phyloP scores from a whole-genome alignment of 177 flowering plant species.

The Vitis hybrid region DNA sequence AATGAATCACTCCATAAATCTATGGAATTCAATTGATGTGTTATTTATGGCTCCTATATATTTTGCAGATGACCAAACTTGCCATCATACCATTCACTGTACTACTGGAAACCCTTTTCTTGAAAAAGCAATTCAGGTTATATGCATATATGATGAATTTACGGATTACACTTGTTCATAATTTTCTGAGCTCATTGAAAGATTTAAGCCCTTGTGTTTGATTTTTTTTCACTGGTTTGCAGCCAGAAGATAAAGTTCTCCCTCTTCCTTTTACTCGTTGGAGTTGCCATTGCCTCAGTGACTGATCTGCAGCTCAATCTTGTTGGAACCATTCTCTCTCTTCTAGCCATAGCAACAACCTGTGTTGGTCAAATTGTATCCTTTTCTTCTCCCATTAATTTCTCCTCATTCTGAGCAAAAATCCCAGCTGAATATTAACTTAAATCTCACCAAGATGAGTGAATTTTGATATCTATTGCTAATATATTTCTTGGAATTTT shows the following conservation, averaged over 20 bases:
- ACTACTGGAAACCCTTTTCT: slow-evolving; percentile 76
- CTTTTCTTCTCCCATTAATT: slow-evolving; percentile 17
- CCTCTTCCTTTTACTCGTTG: slow-evolving; percentile 69
- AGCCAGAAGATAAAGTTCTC: slow-evolving; percentile 83
- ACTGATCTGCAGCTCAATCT: slow-evolving; percentile 96
- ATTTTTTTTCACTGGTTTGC: slow-evolving; percentile 21
- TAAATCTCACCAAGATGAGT: too few relatives aligned
- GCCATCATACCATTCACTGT: slow-evolving; percentile 99
- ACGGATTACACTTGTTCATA: background rate
- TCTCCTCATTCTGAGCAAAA: background rate
- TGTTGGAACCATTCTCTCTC: slow-evolving; percentile 76
- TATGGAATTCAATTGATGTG: background rate
- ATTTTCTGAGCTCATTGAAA: too few relatives aligned
- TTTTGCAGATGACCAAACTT: slow-evolving; percentile 95
- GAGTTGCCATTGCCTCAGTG: slow-evolving; percentile 94
- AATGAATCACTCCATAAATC: background rate
- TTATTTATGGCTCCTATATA: background rate
- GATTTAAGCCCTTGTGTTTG: background rate
- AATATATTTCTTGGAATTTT: background rate
- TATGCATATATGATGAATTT: background rate
- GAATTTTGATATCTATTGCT: background rate
- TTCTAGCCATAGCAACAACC: slow-evolving; percentile 85
- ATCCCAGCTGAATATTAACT: background rate
- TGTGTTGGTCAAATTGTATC: slow-evolving; percentile 98
- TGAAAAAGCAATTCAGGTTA: slow-evolving; percentile 93